Conservation (phyloP, 768 basidiomycete species). For the Tephrocybe sp. region DNA sequence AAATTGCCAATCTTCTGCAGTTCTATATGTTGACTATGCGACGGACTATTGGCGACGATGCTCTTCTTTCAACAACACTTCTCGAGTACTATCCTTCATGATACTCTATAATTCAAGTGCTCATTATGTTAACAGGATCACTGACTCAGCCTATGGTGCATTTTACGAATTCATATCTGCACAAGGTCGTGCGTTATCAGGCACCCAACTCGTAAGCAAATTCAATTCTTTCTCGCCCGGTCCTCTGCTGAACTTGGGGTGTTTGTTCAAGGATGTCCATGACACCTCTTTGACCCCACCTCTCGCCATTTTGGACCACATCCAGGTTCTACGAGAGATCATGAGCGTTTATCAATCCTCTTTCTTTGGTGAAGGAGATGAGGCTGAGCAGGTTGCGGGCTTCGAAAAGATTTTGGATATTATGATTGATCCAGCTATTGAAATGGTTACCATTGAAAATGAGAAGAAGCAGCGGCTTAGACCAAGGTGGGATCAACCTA, state of each 20-base stretch:
- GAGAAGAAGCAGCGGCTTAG: slow-evolving; percentile 60
- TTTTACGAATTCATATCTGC: slow-evolving; percentile 89
- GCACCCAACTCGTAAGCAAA: slow-evolving; percentile 50
- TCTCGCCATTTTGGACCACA: slow-evolving; percentile 75
- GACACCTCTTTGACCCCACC: slow-evolving; percentile 77
- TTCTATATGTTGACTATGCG: slow-evolving; percentile 95
- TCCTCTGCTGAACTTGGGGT: slow-evolving; percentile 22
- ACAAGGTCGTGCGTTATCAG: slow-evolving; percentile 68
- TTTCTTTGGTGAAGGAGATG: slow-evolving; percentile 64
- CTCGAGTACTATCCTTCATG: slow-evolving; percentile 59
- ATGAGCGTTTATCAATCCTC: slow-evolving; percentile 89
- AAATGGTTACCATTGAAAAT: slow-evolving; percentile 67
- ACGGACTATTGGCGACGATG: slow-evolving; percentile 85
- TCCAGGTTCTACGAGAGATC: slow-evolving; percentile 83
- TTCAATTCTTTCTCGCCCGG: background rate
- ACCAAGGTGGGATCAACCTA: slow-evolving; percentile 74
- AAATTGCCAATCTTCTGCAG: slow-evolving; percentile 91
- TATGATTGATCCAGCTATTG: slow-evolving; percentile 82
- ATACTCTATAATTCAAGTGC: background rate
- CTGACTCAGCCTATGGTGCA: slow-evolving; percentile 73
- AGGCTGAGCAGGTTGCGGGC: slow-evolving; percentile 36
- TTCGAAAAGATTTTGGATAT: slow-evolving; percentile 80
- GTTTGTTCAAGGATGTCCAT: slow-evolving; percentile 50
- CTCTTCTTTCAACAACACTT: slow-evolving; percentile 72
- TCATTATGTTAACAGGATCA: slow-evolving; percentile 55